phyloP scores from a whole-genome alignment of 257 asterid genomes.

The Osmanthus fragrans region DNA sequence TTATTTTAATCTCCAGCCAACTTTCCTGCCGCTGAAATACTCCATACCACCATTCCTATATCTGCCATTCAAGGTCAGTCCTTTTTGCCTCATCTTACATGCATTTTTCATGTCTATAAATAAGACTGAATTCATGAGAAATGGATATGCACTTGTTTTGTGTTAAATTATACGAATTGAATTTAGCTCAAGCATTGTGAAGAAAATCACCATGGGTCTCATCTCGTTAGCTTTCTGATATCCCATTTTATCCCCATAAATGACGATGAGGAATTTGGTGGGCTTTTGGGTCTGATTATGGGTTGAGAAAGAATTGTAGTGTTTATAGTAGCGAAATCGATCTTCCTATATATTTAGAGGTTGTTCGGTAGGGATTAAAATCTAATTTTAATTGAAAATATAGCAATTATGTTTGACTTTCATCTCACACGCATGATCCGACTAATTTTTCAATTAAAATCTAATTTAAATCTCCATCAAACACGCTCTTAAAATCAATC shows the following conservation, averaged over 20 bases:
- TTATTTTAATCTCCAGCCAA: constrained; percentile 4
- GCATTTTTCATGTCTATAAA: not conserved
- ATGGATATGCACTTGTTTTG: not conserved
- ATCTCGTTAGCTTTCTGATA: not conserved
- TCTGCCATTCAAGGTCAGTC: constrained; percentile 35
- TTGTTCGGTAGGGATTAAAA: too few species aligned
- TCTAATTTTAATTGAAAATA: too few species aligned
- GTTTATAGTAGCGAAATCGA: too few species aligned
- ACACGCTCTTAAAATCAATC: too few species aligned
- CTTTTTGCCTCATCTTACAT: not conserved
- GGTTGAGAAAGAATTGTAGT: not conserved
- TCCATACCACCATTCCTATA: constrained; percentile 16
- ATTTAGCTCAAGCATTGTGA: constrained; percentile 9
- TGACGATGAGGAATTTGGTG: not conserved
- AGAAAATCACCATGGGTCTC: not conserved
- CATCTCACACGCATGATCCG: too few species aligned
- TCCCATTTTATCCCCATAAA: not conserved
- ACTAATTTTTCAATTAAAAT: too few species aligned
- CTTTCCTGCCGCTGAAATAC: constrained; percentile 22
- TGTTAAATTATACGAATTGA: not conserved
- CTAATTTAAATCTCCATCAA: too few species aligned
- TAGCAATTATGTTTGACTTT: too few species aligned
- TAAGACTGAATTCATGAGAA: not conserved
- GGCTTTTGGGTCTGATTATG: not conserved
- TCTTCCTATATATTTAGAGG: too few species aligned